Evolutionary conservation across 2,329 filamentous ascomycete species (phyloP).

Genomic region (Stenocarpella maydis): DNA sequence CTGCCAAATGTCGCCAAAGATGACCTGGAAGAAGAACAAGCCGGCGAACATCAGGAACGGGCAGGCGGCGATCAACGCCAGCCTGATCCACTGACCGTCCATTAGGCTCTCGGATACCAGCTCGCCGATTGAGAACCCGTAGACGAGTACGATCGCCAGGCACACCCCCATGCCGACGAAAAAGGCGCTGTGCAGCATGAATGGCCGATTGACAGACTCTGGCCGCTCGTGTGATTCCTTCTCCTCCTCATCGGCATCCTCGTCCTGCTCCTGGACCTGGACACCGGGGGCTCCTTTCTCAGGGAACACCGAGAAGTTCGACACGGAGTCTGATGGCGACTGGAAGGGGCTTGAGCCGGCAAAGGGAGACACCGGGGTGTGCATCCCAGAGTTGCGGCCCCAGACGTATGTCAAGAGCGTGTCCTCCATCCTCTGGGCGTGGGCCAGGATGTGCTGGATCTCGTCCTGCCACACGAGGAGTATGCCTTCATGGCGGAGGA

Average conservation of each 20-base stretch:
- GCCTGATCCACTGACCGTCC: conserved; percentile 48
- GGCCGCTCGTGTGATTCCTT: conserved; percentile 40
- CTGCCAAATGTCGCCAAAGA: conserved; percentile 51
- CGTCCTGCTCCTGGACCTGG: conserved; percentile 25
- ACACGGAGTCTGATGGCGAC: conserved; percentile 36
- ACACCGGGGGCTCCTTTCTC: conserved; percentile 37
- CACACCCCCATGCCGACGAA: conserved; percentile 50
- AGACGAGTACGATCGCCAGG: conserved; percentile 48
- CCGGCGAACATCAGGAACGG: conserved; percentile 49
- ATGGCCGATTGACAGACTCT: conserved; percentile 52
- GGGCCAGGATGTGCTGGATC: conserved; percentile 49
- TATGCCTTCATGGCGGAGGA: conserved; percentile 51
- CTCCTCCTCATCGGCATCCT: conserved; percentile 40
- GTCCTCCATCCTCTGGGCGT: conserved; percentile 47
- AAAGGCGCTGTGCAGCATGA: conserved; percentile 47
- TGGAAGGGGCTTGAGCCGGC: conserved; percentile 34
- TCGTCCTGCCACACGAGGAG: conserved; percentile 55
- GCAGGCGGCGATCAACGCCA: conserved; percentile 46
- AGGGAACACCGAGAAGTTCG: conserved; percentile 33
- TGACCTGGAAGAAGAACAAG: conserved; percentile 55
- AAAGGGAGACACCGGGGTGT: conserved; percentile 32
- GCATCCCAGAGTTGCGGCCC: conserved; percentile 35
- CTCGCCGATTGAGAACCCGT: conserved; percentile 48
- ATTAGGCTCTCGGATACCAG: conserved; percentile 49
- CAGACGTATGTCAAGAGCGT: conserved; percentile 46